Base-by-base conservation (phyloP, 208 protist genomes). In the Porcisia deanei region DNA sequence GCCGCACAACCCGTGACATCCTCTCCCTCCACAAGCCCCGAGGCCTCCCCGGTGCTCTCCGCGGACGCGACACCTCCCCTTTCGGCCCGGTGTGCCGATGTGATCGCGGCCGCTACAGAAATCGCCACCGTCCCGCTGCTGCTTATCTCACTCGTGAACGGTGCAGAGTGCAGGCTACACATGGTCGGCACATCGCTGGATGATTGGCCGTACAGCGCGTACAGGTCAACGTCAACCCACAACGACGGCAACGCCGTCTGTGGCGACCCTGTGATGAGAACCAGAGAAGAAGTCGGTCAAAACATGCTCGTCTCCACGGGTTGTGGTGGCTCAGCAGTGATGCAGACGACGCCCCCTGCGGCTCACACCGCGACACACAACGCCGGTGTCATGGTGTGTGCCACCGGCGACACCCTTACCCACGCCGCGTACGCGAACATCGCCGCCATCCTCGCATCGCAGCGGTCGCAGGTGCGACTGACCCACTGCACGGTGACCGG, bases 121-220 rank as follows among this genome's bases (percentile, higher is more conserved):
- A 49, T 53, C 14, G 58, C 68, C 12, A 72, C 58, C 16, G 54
- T 71, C 18, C 67, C 75, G 34, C 65, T 75, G 41, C 64, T 81
- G 18, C 30, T 73, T 18, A 0, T 81, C 53, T 76, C 77, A 45
- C 65, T 81, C 37, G 53, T 61, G 0, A 53, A 73, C 47, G 77
- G 77, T 2, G 77, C 77, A 54, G 54, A 81, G 71, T 67, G 77
- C 72, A 72, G 61, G 16, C 65, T 81, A 55, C 77, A 81, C 65
- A 71, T 75, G 69, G 65, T 73, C 0, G 77, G 77, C 34, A 57
- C 77, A 39, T 61, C 77, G 9, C 71, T 72, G n/a, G 41, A 65
- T 47, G 41, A 61, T 12, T 81, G 77, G 77, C 77, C 77, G 8
- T 77, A 68, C 57, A 9, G 54, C 77, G 57, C 34, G 30, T 37